Percentiles rank a stretch among this genome's conserved stretches.
Conservation (phyloP, 208 protist genomes). For the Crithidia bombi region DNA sequence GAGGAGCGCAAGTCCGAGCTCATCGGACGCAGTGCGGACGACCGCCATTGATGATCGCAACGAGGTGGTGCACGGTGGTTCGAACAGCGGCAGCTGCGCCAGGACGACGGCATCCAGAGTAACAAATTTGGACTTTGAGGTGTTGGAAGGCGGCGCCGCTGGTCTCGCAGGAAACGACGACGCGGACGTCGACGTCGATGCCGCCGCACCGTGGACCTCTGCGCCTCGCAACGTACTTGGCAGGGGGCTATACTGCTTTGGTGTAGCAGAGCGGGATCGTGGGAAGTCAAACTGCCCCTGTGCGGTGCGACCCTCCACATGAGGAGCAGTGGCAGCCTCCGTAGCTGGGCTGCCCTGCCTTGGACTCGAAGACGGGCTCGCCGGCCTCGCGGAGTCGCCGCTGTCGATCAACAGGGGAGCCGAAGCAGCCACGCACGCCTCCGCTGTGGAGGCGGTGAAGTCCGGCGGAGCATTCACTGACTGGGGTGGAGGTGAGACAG, state of each 20-base stretch:
- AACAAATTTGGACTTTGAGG: conserved; percentile 16
- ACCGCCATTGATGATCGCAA: conserved; percentile 21
- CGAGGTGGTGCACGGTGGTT: background rate
- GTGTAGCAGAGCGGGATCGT: conserved; percentile 14
- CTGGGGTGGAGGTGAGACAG: background rate
- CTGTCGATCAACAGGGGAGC: background rate
- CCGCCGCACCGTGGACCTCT: background rate
- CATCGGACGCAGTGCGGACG: conserved; percentile 28
- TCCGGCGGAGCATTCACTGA: too few relatives aligned
- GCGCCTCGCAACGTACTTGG: too few relatives aligned
- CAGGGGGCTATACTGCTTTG: background rate
- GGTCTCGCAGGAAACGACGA: background rate
- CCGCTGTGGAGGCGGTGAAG: background rate
- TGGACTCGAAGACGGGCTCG: background rate
- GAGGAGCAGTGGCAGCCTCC: background rate
- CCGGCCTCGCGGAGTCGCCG: background rate
- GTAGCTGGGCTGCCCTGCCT: background rate
- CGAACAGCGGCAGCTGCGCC: conserved; percentile 28
- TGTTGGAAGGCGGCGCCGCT: background rate
- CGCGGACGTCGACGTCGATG: background rate
- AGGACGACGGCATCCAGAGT: conserved; percentile 21
- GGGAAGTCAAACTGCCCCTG: conserved; percentile 32
- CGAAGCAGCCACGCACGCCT: background rate
- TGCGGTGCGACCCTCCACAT: conserved; percentile 22
- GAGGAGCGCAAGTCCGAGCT: conserved; percentile 41